Evolutionary conservation across 1,284 basidiomycete genomes (phyloP).

Genomic region (Marasmius sp.): DNA sequence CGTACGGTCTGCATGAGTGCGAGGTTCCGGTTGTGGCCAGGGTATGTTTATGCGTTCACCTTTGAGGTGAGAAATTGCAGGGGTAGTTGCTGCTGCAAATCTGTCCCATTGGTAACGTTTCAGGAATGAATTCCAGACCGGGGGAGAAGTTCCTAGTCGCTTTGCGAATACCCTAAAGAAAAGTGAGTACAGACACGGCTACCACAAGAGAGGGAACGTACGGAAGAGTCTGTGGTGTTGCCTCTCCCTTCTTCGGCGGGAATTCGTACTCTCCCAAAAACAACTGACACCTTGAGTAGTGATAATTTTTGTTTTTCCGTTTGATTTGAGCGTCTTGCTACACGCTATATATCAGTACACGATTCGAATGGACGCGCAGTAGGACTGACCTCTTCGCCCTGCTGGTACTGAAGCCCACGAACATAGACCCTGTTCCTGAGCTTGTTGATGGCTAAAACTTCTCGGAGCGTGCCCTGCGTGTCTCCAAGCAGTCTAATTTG

Average conservation of each 20-base stretch:
- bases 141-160: constrained; percentile 59
- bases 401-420: constrained; percentile 49
- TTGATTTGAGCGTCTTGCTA: not conserved
- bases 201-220: constrained; percentile 30
- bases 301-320: constrained; percentile 47
- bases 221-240: constrained; percentile 43
- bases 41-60: constrained; percentile 51
- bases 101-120: constrained; percentile 65
- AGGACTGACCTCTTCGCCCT: not conserved
- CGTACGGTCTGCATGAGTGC: constrained; percentile 49
- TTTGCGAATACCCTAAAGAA: constrained; percentile 68
- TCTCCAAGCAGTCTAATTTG: constrained; percentile 70
- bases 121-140: constrained; percentile 53
- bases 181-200: not conserved
- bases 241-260: constrained; percentile 42
- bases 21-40: constrained; percentile 60
- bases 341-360: not conserved
- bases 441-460: constrained; percentile 72
- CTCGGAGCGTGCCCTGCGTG: constrained; percentile 53
- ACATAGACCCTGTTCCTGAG: constrained; percentile 64
- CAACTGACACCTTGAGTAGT: constrained; percentile 77
- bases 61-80: constrained; percentile 48
- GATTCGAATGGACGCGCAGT: not conserved
- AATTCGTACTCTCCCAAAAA: constrained; percentile 68
- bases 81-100: constrained; percentile 62